Evolutionary conservation across 2,329 filamentous ascomycete genomes (phyloP), one percentile per base, ranked within the genome.

Genomic region (Bipolaris bicolor): DNA sequence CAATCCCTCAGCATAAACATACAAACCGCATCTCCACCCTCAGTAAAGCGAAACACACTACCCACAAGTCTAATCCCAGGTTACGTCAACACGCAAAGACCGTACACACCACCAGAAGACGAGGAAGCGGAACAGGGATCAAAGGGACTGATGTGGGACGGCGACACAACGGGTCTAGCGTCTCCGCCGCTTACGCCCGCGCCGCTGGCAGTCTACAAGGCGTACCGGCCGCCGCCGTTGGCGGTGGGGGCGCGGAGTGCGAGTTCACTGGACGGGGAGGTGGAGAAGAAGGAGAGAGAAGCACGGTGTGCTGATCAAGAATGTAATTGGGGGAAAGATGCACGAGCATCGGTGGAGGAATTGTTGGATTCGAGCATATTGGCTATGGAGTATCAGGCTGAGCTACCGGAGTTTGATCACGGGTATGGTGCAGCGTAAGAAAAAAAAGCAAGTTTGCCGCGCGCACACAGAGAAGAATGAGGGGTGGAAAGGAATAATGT

Each of bases 341-440:
- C 29, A 11, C 29, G 29, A 11, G 10, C 29, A 3, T 43, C 40
- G 11, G 40, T 43, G 3, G 40, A 26, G 13, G 20, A 22, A 7
- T 10, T n/a, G n/a, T 26, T 54, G 18, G 68, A 69, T 40, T 63
- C 65, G 2, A 56, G 39, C 7, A 61, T 63, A 34, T 37, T 72
- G 36, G 71, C 71, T 1, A 49, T 40, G 47, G 69, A 72, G 55
- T 73, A 73, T 41, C 66, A 61, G 37, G 47, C 57, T 13, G 65
- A 64, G 15, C 49, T 73, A 15, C 64, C 67, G 0, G 36, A 49
- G 0, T 70, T 61, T 47, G 68, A 60, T n/a, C 24, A 62, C 0
- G 69, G 66, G 4, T 71, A 71, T 48, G 59, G 58, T 37, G 9
- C 9, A 11, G 26, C 26, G 10, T 33, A 11, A 26, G 20, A 26